Conservation (phyloP, 164 flowering plant species). For the Macadamia tetraphylla region DNA sequence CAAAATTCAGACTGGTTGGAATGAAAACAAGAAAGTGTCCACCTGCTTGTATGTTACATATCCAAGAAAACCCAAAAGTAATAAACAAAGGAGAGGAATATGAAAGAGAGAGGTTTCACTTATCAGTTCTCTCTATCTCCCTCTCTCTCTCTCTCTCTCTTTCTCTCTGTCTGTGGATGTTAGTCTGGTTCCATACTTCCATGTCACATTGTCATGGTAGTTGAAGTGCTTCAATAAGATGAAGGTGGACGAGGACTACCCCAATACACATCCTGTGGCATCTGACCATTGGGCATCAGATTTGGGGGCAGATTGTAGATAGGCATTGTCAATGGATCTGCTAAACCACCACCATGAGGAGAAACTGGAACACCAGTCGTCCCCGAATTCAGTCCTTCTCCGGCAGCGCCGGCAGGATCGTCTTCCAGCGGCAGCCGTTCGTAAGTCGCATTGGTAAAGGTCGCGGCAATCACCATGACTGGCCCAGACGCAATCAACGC, state of each 20-base stretch:
- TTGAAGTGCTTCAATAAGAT: background rate
- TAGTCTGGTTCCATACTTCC: background rate
- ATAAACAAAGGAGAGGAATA: background rate
- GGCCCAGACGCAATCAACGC: constrained; percentile 79
- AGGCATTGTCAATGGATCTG: constrained; percentile 28
- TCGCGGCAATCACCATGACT: constrained; percentile 80
- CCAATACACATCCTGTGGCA: constrained; percentile 32
- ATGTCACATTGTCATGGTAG: background rate
- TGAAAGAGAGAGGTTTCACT: background rate
- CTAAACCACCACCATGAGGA: constrained; percentile 17
- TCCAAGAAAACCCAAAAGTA: background rate
- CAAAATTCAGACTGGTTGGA: too few species aligned
- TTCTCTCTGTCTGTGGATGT: background rate
- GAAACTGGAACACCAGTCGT: constrained; percentile 20
- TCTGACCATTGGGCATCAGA: constrained; percentile 31
- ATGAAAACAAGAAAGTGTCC: background rate
- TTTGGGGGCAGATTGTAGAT: constrained; percentile 35
- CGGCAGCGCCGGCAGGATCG: constrained; percentile 17
- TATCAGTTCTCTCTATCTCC: background rate
- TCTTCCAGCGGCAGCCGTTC: constrained; percentile 77
- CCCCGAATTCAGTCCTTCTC: constrained; percentile 30
- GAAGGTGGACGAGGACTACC: constrained; percentile 29
- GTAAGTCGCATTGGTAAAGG: constrained; percentile 66
- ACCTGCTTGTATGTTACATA: background rate
- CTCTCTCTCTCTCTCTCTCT: background rate